These are phyloP conservation scores for Neolecta irregularis DNA, from an alignment of 1,139 yeast species.

Conservation along the genomic window DNA sequence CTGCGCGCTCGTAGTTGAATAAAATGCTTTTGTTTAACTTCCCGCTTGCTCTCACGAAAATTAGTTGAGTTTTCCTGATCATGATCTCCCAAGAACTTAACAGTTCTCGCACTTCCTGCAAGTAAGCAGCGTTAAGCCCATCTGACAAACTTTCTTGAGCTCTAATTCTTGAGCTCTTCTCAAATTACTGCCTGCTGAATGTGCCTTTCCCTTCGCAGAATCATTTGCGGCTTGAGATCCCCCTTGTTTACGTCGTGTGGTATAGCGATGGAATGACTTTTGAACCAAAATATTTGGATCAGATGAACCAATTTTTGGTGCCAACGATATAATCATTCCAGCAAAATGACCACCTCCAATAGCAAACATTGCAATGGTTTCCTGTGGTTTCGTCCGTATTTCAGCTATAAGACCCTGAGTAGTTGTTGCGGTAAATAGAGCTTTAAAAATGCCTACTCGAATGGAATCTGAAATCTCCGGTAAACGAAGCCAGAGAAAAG, in stretches of 20 bases:
- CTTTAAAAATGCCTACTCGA: slow-evolving; percentile 1
- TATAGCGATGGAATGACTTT: slow-evolving; percentile 85
- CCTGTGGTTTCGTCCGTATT: slow-evolving; percentile 1
- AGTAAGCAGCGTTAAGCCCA: neutral
- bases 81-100: slow-evolving; percentile 48
- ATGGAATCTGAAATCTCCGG: neutral
- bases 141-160: slow-evolving; percentile 27
- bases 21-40: slow-evolving; percentile 48
- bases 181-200: slow-evolving; percentile 84
- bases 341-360: slow-evolving; percentile 98
- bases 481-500: slow-evolving; percentile 1
- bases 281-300: slow-evolving; percentile 49
- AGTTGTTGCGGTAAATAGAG: slow-evolving; percentile 1
- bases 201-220: slow-evolving; percentile 84
- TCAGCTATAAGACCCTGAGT: slow-evolving; percentile 2
- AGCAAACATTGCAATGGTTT: slow-evolving; percentile 53
- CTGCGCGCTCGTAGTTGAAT: slow-evolving; percentile 49
- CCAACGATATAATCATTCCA: slow-evolving; percentile 60
- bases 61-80: slow-evolving; percentile 44
- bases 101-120: slow-evolving; percentile 54
- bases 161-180: slow-evolving; percentile 86
- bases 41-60: slow-evolving; percentile 79
- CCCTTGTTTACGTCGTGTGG: slow-evolving; percentile 95
- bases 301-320: slow-evolving; percentile 39
- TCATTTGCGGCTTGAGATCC: slow-evolving; percentile 92